Evolutionary conservation across 768 basidiomycete species (phyloP), one percentile per base, ranked within the genome.

Genomic region (Tubosaeta brunneosetosa): DNA sequence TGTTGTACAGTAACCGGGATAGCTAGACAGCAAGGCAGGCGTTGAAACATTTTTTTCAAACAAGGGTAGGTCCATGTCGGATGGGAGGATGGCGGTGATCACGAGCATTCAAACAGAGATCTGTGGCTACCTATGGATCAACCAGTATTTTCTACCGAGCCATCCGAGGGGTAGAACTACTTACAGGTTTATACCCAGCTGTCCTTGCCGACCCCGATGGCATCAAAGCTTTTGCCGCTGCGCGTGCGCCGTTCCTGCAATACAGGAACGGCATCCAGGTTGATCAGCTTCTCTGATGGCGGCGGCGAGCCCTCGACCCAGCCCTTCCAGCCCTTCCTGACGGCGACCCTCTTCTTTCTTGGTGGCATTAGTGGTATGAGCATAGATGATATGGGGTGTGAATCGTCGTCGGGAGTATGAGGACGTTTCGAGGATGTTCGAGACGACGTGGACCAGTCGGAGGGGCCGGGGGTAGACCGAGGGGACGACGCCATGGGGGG

Each of bases 301-400:
- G 83, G 82, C 25, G 86, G 86, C 19, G 88, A 89, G 59, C 88
- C 88, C 73, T 90, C 89, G 19, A 91, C 86, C 89, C 89, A 91
- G 36, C 89, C 89, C 74, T 91, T 91, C 89, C 89, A 91, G 16
- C 89, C 89, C 68, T 91, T 91, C 71, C 78, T 84, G 33, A 79
- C 84, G 0, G 79, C 73, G 19, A 84, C 77, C 41, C 77, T 73
- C 59, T 85, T 84, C 74, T 81, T 88, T 67, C 76, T 79, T 42
- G 78, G 77, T n/a, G 65, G 57, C 17, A 66, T 56, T n/a, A 61
- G 55, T 1, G 69, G 26, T 4, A 55, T 52, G 7, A 45, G 33
- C 56, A 63, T 41, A 48, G 62, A 37, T 57, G 63, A 49, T 66
- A 61, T 53, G 53, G 53, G 27, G 77, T 75, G 63, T 16, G 77